A percentile compares a stretch with the other conserved stretches of the same genome.
These are phyloP conservation scores for Lithospermum erythrorhizon DNA, from an alignment of 257 asterid genomes.

Conservation along the genomic window DNA sequence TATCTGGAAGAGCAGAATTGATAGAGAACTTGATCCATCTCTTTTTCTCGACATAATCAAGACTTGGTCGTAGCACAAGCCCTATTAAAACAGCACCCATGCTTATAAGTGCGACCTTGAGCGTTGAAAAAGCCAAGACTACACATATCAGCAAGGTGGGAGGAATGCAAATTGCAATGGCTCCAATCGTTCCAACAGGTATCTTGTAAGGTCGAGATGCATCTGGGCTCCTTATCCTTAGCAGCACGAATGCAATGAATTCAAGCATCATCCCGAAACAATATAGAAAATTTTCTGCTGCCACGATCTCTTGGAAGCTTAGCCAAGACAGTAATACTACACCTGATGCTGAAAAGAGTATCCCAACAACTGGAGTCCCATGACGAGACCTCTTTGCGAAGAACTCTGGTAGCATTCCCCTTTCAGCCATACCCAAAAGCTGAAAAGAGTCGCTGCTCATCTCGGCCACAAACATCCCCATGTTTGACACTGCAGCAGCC, in stretches of 20 bases:
- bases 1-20: slow-evolving; percentile 42
- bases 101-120: slow-evolving; percentile 33
- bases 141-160: slow-evolving; percentile 37
- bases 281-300: slow-evolving; percentile 59
- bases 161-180: slow-evolving; percentile 38
- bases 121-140: slow-evolving; percentile 38
- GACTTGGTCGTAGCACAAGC: slow-evolving; percentile 38
- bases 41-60: slow-evolving; percentile 39
- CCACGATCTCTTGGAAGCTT: slow-evolving; percentile 60
- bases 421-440: slow-evolving; percentile 73
- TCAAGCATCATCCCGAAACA: slow-evolving; percentile 62
- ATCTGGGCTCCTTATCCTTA: slow-evolving; percentile 35
- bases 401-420: slow-evolving; percentile 57
- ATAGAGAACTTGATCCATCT: slow-evolving; percentile 43
- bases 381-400: slow-evolving; percentile 49
- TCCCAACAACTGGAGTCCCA: slow-evolving; percentile 59
- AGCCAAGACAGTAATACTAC: slow-evolving; percentile 55
- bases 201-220: slow-evolving; percentile 51
- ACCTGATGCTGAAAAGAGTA: slow-evolving; percentile 55
- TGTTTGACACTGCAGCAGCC: slow-evolving; percentile 59
- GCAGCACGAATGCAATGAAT: slow-evolving; percentile 42
- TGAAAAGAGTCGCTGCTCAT: slow-evolving; percentile 70
- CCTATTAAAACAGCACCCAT: slow-evolving; percentile 41
- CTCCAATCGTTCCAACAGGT: slow-evolving; percentile 51
- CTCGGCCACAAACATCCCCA: slow-evolving; percentile 70